Conservation (phyloP, 2,329 filamentous ascomycete genomes). For the Aspergillus viridinutans region DNA sequence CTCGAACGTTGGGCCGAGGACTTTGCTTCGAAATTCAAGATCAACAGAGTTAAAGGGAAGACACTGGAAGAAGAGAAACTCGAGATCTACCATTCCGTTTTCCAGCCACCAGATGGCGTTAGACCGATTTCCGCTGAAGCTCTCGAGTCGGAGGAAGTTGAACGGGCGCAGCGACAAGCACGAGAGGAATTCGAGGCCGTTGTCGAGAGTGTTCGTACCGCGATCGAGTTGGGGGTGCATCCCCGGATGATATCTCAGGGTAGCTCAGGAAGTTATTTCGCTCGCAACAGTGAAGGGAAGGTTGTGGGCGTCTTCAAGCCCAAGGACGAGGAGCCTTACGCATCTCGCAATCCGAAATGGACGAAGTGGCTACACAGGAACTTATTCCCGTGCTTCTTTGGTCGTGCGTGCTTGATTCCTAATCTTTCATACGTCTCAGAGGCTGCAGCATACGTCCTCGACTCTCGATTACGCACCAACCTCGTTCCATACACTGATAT, state of each 20-base stretch:
- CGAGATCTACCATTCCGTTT: constrained; percentile 96
- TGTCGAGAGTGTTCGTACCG: constrained; percentile 82
- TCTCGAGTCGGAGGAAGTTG: constrained; percentile 57
- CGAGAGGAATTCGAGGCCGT: constrained; percentile 80
- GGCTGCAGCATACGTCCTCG: constrained; percentile 92
- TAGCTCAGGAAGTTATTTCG: constrained; percentile 97
- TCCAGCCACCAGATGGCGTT: constrained; percentile 85
- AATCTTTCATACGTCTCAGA: constrained; percentile 98
- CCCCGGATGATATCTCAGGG: constrained; percentile 96
- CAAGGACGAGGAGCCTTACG: constrained; percentile 98
- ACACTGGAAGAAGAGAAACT: constrained; percentile 75
- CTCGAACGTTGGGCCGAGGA: constrained; percentile 97
- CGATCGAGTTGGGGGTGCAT: constrained; percentile 86
- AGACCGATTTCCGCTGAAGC: constrained; percentile 72
- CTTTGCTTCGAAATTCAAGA: constrained; percentile 95
- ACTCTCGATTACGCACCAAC: constrained; percentile 82
- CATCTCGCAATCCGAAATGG: constrained; percentile 96
- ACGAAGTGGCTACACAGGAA: constrained; percentile 99
- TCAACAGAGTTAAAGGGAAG: constrained; percentile 68
- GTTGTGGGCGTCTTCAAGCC: constrained; percentile 98
- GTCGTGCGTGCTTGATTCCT: constrained; percentile 89
- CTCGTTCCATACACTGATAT: constrained; percentile 96
- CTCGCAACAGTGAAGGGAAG: constrained; percentile 83
- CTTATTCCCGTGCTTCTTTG: constrained; percentile 95
- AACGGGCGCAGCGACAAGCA: constrained; percentile 61